These are phyloP conservation scores for Pythium utonaiense DNA, from an alignment of 352 stramenopile species.

Conservation along the genomic window DNA sequence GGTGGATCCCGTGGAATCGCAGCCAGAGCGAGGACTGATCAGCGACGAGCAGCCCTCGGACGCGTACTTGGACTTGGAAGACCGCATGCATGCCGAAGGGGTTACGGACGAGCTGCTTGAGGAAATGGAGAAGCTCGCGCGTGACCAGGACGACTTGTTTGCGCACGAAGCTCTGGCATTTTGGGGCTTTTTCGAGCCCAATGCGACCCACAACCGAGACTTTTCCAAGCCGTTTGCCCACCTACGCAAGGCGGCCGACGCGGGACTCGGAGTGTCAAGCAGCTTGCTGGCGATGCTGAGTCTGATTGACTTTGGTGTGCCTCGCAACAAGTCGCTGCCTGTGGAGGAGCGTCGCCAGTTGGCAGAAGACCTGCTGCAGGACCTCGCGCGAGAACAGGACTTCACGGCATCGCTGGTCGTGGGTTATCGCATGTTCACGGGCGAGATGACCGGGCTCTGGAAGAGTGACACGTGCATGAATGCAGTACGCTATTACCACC, in stretches of 20 bases:
- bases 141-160: constrained; percentile 35
- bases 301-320: constrained; percentile 42
- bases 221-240: constrained; percentile 45
- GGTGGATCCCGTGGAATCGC: background rate
- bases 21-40: background rate
- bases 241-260: constrained; percentile 38
- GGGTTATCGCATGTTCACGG: constrained; percentile 47
- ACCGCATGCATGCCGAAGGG: constrained; percentile 42
- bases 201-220: constrained; percentile 21
- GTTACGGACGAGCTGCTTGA: constrained; percentile 38
- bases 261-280: constrained; percentile 36
- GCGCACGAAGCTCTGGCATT: constrained; percentile 59
- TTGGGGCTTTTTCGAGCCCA: constrained; percentile 55
- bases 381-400: constrained; percentile 34
- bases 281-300: constrained; percentile 52
- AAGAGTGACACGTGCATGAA: constrained; percentile 29
- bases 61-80: constrained; percentile 45
- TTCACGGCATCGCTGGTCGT: constrained; percentile 58
- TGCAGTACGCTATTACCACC: constrained; percentile 47
- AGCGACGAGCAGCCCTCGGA: constrained; percentile 34
- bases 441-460: constrained; percentile 21
- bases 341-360: constrained; percentile 26
- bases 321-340: constrained; percentile 22
- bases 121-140: constrained; percentile 28
- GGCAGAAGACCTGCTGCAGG: constrained; percentile 32